Base-by-base conservation (phyloP, 495 filamentous ascomycete genomes). In the Talaromyces wortmannii region DNA sequence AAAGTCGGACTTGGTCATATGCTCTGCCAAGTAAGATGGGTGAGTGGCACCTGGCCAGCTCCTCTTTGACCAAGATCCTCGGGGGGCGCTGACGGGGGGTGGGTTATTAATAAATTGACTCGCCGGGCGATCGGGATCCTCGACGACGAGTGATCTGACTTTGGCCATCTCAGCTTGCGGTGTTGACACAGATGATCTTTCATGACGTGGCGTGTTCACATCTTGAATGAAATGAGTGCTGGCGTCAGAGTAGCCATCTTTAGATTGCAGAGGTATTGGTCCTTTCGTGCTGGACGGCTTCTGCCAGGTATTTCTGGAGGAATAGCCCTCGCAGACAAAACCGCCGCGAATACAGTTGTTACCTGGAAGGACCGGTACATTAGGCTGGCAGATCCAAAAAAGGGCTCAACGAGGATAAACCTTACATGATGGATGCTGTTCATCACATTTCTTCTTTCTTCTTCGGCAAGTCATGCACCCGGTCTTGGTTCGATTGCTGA, bases 401-500 rank as follows among this genome's bases (percentile, higher is more conserved):
- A 36, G 32, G 18, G 33, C 6, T 50, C 30, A 53, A 32, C 12
- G 43, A 11, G 29, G 17, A 32, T 50, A 30, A 45, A 17, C 73
- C 77, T 74, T 61, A 95, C 94, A 98, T 76, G 91, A 87, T 45
- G 94, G 94, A 70, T 96, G 92, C 57, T 80, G 80, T 73, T 98
- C 94, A 63, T 98, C 94, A 66, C 94, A 98, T 70, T 98, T 98
- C 82, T 98, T 98, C 81, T 98, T 98, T 47, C 94, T 82, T 61
- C 85, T 82, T 53, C 94, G 80, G 67, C 94, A 98, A 30, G 94
- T 98, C 74, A 96, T 88, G 67, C 94, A 98, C 15, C 94, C 94
- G 32, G 94, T 97, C 74, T 97, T 97, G 15, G 94, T 97, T 52
- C 94, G 83, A 67, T 97, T 97, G 69, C 90, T 95, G 65, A 97